A percentile compares a stretch with the other conserved stretches of the same genome.
Conservation (phyloP, 371 early-diverging fungal genomes). For the Smittium culicis region DNA sequence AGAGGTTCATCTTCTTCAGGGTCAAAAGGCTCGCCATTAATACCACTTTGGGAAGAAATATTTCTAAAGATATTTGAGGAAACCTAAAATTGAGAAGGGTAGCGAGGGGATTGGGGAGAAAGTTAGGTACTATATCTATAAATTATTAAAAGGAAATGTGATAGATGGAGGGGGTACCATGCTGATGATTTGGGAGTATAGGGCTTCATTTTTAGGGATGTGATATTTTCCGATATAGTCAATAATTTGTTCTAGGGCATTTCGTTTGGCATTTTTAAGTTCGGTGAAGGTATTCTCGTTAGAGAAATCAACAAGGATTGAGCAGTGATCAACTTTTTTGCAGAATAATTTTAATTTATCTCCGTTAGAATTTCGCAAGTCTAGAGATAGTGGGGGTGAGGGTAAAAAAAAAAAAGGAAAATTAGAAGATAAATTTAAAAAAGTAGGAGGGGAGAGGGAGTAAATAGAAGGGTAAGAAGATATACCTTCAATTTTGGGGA, state of each 20-base stretch:
- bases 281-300: slow-evolving; percentile 70
- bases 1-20: slow-evolving; percentile 97
- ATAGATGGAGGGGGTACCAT: slow-evolving; percentile 48
- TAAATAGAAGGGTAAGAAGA: not conserved
- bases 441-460: too few relatives aligned
- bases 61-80: slow-evolving; percentile 82
- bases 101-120: too few relatives aligned
- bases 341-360: slow-evolving; percentile 43
- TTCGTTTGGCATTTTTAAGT: slow-evolving; percentile 88
- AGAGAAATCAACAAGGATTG: slow-evolving; percentile 82
- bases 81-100: slow-evolving; percentile 51
- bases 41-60: slow-evolving; percentile 82
- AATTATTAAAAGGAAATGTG: not conserved
- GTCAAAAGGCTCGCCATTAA: slow-evolving; percentile 84
- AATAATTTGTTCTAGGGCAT: slow-evolving; percentile 73
- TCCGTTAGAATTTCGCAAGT: not conserved
- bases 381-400: not conserved
- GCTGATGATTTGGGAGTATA: slow-evolving; percentile 77
- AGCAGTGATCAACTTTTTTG: slow-evolving; percentile 78
- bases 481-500: slow-evolving; percentile 6
- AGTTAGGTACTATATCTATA: not conserved
- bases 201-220: slow-evolving; percentile 64
- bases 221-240: slow-evolving; percentile 78
- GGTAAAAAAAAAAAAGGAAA: not conserved
- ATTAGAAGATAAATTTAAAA: too few relatives aligned